A percentile compares a stretch with the other conserved stretches of the same genome.
phyloP scores from a whole-genome alignment of 805 yeast genomes.

The Saccharomyces eubayanus region DNA sequence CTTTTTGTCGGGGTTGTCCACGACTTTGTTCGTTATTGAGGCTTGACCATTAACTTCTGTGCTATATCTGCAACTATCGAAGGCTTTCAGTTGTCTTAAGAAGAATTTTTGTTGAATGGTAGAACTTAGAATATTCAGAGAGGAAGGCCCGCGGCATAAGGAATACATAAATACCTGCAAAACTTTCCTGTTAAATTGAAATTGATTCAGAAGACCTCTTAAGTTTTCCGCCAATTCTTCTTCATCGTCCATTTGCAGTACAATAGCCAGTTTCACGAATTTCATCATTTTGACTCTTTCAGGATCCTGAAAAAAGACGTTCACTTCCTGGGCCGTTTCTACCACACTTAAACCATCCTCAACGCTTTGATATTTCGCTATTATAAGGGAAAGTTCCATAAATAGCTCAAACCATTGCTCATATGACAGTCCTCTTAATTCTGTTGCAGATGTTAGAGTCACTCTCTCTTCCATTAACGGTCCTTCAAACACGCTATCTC shows the following conservation, averaged over 20 bases:
- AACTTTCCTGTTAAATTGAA: constrained; percentile 67
- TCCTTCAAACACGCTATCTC: constrained; percentile 32
- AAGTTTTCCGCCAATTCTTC: constrained; percentile 47
- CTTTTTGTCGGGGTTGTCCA: constrained; percentile 34
- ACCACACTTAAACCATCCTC: constrained; percentile 63
- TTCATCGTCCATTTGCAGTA: constrained; percentile 42
- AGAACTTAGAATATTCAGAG: constrained; percentile 56
- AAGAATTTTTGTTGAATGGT: constrained; percentile 86
- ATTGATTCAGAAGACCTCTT: constrained; percentile 54
- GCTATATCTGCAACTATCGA: constrained; percentile 55
- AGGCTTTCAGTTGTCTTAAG: constrained; percentile 81
- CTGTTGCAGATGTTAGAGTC: constrained; percentile 41
- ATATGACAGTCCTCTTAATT: constrained; percentile 67
- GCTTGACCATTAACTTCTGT: constrained; percentile 72
- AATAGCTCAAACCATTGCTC: constrained; percentile 81
- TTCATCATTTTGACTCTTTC: constrained; percentile 50
- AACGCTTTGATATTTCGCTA: constrained; percentile 49
- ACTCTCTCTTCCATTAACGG: constrained; percentile 36
- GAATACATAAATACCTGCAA: constrained; percentile 59
- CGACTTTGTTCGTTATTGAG: constrained; percentile 48
- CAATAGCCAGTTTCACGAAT: constrained; percentile 60
- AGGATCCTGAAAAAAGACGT: constrained; percentile 65
- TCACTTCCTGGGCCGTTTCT: constrained; percentile 67
- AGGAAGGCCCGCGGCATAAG: constrained; percentile 47
- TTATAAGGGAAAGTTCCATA: constrained; percentile 65